These are phyloP conservation scores for Novymonas esmeraldas DNA, from an alignment of 208 protist genomes.

Conservation along the genomic window DNA sequence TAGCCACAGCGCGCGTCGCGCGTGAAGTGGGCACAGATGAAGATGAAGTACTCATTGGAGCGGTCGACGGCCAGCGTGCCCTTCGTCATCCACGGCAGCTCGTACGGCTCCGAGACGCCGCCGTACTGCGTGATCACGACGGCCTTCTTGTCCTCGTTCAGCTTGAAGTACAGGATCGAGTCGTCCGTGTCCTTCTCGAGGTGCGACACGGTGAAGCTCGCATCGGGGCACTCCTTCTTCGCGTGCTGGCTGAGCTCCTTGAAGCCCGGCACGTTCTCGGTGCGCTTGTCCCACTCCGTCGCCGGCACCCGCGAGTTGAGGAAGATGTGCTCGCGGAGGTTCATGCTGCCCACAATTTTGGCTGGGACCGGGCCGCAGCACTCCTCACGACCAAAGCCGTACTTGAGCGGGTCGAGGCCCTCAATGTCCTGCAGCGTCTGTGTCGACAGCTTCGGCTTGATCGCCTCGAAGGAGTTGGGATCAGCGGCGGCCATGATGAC, in stretches of 20 bases:
- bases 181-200: slow-evolving; percentile 47
- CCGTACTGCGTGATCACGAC: slow-evolving; percentile 70
- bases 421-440: slow-evolving; percentile 89
- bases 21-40: slow-evolving; percentile 82
- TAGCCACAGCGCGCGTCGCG: slow-evolving; percentile 89
- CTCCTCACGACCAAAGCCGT: slow-evolving; percentile 87
- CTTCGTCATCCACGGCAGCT: slow-evolving; percentile 70
- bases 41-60: slow-evolving; percentile 83
- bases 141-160: slow-evolving; percentile 37
- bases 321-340: slow-evolving; percentile 80
- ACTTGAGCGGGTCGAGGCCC: slow-evolving; percentile 67
- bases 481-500: slow-evolving; percentile 5
- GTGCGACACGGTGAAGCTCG: slow-evolving; percentile 50
- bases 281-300: slow-evolving; percentile 65
- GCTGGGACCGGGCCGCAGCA: slow-evolving; percentile 77
- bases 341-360: slow-evolving; percentile 82
- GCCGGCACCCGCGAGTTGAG: slow-evolving; percentile 60
- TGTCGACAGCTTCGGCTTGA: slow-evolving; percentile 52
- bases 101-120: slow-evolving; percentile 36
- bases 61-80: slow-evolving; percentile 75
- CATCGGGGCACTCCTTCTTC: slow-evolving; percentile 36
- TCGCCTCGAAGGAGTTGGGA: slow-evolving; percentile 60
- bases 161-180: slow-evolving; percentile 64
- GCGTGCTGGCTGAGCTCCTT: slow-evolving; percentile 37
- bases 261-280: slow-evolving; percentile 74